Percentiles rank a stretch among this genome's conserved stretches.
Conservation (phyloP, 2,329 filamentous ascomycete genomes). For the Xylaria digitata region DNA sequence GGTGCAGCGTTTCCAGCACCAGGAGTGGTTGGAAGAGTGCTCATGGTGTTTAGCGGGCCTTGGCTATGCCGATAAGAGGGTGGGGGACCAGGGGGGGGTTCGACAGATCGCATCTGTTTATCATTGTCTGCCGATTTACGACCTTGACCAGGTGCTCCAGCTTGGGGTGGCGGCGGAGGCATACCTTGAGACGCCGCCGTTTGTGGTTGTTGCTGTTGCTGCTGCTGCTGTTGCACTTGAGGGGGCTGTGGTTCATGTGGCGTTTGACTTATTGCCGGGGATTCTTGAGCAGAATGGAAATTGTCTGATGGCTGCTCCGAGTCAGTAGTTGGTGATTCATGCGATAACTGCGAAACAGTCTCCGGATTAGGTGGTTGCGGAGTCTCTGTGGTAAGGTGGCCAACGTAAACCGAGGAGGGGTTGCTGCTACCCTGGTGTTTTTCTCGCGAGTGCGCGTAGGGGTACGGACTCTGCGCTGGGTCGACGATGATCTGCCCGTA, state of each 20-base stretch:
- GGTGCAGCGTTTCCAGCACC: constrained; percentile 50
- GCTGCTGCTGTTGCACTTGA: constrained; percentile 42
- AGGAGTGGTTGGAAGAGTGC: constrained; percentile 56
- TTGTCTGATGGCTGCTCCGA: constrained; percentile 57
- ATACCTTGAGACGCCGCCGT: constrained; percentile 56
- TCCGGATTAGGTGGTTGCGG: constrained; percentile 64
- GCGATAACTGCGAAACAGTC: constrained; percentile 71
- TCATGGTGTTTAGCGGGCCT: constrained; percentile 56
- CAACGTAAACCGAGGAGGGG: constrained; percentile 45
- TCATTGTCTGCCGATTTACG: constrained; percentile 64
- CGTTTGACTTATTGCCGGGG: constrained; percentile 54
- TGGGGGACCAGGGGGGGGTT: constrained; percentile 60
- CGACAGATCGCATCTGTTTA: constrained; percentile 57
- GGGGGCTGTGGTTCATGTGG: constrained; percentile 45
- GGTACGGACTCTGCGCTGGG: constrained; percentile 52
- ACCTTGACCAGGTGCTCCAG: constrained; percentile 55
- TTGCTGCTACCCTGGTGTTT: constrained; percentile 47
- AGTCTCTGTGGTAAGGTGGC: constrained; percentile 48
- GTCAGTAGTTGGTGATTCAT: constrained; percentile 68
- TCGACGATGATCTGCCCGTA: constrained; percentile 57
- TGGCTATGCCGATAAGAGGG: constrained; percentile 65
- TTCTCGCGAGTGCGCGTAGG: constrained; percentile 51
- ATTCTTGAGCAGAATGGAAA: constrained; percentile 58
- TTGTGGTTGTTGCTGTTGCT: constrained; percentile 40
- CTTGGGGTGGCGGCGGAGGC: constrained; percentile 56